Conservation (phyloP, 495 filamentous ascomycete genomes). For the Podospora anserina region DNA sequence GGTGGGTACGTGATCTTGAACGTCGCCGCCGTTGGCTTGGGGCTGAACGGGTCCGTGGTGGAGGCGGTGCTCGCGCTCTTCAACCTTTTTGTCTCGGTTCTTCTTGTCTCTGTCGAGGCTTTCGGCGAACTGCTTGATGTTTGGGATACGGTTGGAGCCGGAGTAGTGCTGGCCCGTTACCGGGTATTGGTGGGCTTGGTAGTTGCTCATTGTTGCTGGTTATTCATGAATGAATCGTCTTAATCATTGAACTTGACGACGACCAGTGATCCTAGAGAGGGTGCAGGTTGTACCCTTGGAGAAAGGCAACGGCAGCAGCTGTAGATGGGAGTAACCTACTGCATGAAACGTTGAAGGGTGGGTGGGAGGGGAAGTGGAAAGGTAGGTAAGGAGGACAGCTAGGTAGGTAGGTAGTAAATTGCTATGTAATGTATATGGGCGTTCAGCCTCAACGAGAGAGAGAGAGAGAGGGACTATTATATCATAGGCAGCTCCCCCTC, state of each 20-base stretch:
- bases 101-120: conserved; percentile 74
- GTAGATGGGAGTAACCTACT: not conserved
- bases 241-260: not conserved
- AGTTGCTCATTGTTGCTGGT: conserved; percentile 18
- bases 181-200: conserved; percentile 26
- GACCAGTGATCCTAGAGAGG: not conserved
- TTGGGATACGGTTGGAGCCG: conserved; percentile 74
- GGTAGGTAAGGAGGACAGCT: not conserved
- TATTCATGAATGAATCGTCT: not conserved
- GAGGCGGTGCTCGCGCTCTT: conserved; percentile 45
- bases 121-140: conserved; percentile 78
- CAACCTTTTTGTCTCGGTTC: conserved; percentile 65
- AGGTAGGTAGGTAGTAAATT: not conserved
- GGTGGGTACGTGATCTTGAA: conserved; percentile 41
- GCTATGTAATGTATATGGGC: not conserved
- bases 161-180: conserved; percentile 54
- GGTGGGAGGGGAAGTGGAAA: not conserved
- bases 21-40: conserved; percentile 30
- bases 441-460: not conserved
- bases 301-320: not conserved
- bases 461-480: not conserved
- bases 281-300: not conserved
- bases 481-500: not conserved
- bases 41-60: conserved; percentile 21
- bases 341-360: not conserved